A percentile compares a stretch with the other conserved stretches of the same genome.
Conservation (phyloP, 805 yeast genomes). For the Yamadazyma ubonensis region DNA sequence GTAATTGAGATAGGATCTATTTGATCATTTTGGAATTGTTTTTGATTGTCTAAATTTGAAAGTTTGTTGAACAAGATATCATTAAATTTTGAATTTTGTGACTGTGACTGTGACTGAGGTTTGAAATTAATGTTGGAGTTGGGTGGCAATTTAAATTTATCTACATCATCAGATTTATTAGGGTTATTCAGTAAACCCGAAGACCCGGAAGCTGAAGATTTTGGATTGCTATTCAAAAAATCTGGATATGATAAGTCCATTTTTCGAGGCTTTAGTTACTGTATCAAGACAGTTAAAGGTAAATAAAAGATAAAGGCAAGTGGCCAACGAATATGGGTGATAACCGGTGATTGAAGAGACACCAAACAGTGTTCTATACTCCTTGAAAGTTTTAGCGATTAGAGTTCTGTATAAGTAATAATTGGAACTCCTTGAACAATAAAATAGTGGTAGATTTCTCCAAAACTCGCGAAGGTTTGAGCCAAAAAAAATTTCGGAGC, state of each 20-base stretch:
- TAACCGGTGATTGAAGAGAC: background rate
- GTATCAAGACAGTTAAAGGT: too few species aligned
- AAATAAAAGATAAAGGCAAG: background rate
- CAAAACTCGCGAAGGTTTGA: slow-evolving; percentile 8
- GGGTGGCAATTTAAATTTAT: slow-evolving; percentile 15
- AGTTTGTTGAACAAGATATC: slow-evolving; percentile 25
- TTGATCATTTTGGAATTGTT: background rate
- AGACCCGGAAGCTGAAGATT: too few species aligned
- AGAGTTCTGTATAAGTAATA: too few species aligned
- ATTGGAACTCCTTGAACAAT: slow-evolving; percentile 2
- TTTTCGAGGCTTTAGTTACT: too few species aligned
- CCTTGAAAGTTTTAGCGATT: too few species aligned
- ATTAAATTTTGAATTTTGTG: slow-evolving; percentile 17
- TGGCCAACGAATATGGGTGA: background rate
- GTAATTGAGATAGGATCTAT: slow-evolving; percentile 1
- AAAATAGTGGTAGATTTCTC: background rate
- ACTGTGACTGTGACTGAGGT: too few species aligned
- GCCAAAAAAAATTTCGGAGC: slow-evolving; percentile 7
- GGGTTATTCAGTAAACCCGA: too few species aligned
- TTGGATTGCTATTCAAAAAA: slow-evolving; percentile 20
- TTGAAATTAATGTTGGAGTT: slow-evolving; percentile 12
- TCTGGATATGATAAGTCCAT: slow-evolving; percentile 39
- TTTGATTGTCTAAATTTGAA: slow-evolving; percentile 17
- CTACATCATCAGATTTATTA: slow-evolving; percentile 3
- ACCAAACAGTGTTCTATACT: too few species aligned